Percentiles rank a stretch among this genome's conserved stretches.
Conservation (phyloP, 495 filamentous ascomycete genomes). For the Xylaria longipes region DNA sequence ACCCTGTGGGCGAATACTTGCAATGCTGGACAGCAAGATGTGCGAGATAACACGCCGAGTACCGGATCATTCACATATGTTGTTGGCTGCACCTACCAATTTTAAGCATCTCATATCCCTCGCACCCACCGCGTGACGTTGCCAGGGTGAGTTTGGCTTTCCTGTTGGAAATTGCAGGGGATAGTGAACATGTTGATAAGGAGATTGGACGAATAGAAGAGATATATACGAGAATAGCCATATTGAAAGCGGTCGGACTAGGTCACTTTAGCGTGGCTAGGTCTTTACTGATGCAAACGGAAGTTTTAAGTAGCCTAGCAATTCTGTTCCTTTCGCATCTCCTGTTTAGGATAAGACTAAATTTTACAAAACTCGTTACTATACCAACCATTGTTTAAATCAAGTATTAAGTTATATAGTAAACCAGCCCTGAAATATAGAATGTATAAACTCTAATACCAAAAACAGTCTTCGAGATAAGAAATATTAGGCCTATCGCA, state of each 20-base stretch:
- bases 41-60: not conserved
- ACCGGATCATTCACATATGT: slow-evolving; percentile 7
- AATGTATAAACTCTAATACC: too few relatives aligned
- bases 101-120: not conserved
- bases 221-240: not conserved
- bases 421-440: too few relatives aligned
- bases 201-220: not conserved
- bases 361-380: too few relatives aligned
- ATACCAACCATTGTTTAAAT: too few relatives aligned
- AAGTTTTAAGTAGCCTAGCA: too few relatives aligned
- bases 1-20: slow-evolving; percentile 7
- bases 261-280: too few relatives aligned
- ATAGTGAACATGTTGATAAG: not conserved
- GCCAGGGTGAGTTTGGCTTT: not conserved
- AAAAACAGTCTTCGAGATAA: too few relatives aligned
- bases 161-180: not conserved
- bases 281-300: too few relatives aligned
- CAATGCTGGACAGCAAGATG: slow-evolving; percentile 8
- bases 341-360: too few relatives aligned
- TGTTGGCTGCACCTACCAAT: slow-evolving; percentile 6
- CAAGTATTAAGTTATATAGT: too few relatives aligned
- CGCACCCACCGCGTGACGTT: not conserved
- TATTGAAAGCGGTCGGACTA: not conserved
- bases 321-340: too few relatives aligned
- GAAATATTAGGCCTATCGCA: too few relatives aligned